Conservation (phyloP, 2,329 filamentous ascomycete species). For the Aspergillus jensenii region DNA sequence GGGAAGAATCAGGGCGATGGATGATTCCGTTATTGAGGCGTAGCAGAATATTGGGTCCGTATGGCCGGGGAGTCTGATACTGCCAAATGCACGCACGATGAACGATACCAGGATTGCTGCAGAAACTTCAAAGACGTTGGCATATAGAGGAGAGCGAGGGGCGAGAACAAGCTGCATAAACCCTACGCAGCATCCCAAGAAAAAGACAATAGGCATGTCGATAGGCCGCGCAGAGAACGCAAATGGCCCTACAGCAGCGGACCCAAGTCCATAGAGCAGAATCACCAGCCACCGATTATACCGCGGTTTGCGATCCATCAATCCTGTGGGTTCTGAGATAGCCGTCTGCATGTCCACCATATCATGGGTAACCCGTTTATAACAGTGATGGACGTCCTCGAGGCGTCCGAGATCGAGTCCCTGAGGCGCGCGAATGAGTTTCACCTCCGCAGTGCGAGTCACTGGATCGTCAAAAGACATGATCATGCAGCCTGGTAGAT, state of each 20-base stretch:
- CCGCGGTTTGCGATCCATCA: slow-evolving; percentile 58
- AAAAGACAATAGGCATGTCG: slow-evolving; percentile 75
- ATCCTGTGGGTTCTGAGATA: slow-evolving; percentile 51
- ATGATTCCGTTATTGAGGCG: slow-evolving; percentile 69
- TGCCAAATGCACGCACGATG: slow-evolving; percentile 67
- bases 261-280: slow-evolving; percentile 72
- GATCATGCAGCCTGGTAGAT: slow-evolving; percentile 92
- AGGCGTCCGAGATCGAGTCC: slow-evolving; percentile 48
- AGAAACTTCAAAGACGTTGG: slow-evolving; percentile 66
- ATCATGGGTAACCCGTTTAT: slow-evolving; percentile 52
- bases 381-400: slow-evolving; percentile 48
- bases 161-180: slow-evolving; percentile 74
- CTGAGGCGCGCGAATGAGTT: slow-evolving; percentile 45
- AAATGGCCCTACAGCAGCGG: slow-evolving; percentile 74
- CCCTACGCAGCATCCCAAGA: slow-evolving; percentile 74
- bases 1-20: slow-evolving; percentile 71
- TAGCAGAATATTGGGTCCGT: slow-evolving; percentile 62
- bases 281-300: slow-evolving; percentile 59
- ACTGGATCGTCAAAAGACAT: slow-evolving; percentile 72
- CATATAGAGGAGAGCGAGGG: slow-evolving; percentile 69
- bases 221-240: slow-evolving; percentile 76
- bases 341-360: slow-evolving; percentile 50
- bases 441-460: slow-evolving; percentile 51
- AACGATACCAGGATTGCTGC: slow-evolving; percentile 69
- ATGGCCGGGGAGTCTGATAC: slow-evolving; percentile 52